Conservation (phyloP, 345 rosid genomes). For the Hibiscus tridactylites region DNA sequence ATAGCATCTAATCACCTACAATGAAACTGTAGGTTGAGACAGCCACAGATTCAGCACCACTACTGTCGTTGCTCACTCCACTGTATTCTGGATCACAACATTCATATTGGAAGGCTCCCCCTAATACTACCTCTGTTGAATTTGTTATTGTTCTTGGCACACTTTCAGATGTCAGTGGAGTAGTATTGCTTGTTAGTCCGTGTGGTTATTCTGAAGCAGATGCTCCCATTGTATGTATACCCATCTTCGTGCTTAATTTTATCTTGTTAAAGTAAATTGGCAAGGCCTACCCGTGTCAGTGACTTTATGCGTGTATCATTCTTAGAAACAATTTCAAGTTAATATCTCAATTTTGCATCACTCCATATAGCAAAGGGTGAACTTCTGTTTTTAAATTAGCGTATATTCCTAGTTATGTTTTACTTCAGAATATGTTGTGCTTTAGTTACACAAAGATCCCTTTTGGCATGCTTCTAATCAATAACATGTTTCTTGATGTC, state of each 20-base stretch:
- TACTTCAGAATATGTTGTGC: not conserved
- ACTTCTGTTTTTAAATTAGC: not conserved
- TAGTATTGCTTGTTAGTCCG: constrained; percentile 75
- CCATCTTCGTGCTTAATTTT: not conserved
- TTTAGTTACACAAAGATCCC: not conserved
- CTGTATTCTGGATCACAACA: constrained; percentile 38
- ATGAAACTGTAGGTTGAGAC: constrained; percentile 66
- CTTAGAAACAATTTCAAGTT: not conserved
- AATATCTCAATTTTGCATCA: not conserved
- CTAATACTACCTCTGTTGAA: constrained; percentile 48
- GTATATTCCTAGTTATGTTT: not conserved
- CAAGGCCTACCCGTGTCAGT: not conserved
- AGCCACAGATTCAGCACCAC: constrained; percentile 74
- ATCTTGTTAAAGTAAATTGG: constrained; percentile 3
- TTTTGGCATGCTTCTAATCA: not conserved
- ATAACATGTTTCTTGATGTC: not conserved
- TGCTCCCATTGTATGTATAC: constrained; percentile 60
- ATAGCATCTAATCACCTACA: constrained; percentile 8
- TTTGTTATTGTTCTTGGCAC: constrained; percentile 57
- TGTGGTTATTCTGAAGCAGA: constrained; percentile 87
- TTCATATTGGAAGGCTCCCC: constrained; percentile 88
- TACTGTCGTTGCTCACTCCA: constrained; percentile 72
- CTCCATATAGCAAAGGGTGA: not conserved
- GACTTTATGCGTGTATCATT: not conserved
- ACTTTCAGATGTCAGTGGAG: constrained; percentile 76